Evolutionary conservation across 441 rosid genomes (phyloP).

Genomic region (Euphorbia schlechtendalii): DNA sequence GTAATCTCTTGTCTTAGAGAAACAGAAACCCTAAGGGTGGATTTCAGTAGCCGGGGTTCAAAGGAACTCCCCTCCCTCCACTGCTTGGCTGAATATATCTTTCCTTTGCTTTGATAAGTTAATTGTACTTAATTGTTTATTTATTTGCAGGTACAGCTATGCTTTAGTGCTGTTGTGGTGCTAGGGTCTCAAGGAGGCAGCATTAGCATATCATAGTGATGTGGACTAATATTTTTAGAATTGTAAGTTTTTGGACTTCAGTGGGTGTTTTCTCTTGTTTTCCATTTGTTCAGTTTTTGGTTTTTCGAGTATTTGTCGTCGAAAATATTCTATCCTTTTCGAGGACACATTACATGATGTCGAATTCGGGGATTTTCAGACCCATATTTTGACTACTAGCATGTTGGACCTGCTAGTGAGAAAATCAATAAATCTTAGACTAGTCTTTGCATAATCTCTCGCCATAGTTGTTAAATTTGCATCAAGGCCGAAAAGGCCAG

Average conservation of each 20-base stretch:
- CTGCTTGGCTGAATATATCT: too few relatives aligned
- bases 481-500: too few relatives aligned
- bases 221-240: constrained; percentile 97
- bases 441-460: background rate
- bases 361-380: background rate
- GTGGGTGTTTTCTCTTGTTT: background rate
- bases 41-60: too few relatives aligned
- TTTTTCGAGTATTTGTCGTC: background rate
- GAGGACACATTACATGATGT: background rate
- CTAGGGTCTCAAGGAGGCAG: constrained; percentile 10
- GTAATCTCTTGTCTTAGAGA: too few relatives aligned
- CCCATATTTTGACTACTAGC: background rate
- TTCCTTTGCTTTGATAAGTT: background rate
- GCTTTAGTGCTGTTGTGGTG: constrained; percentile 6
- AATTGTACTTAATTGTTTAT: background rate
- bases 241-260: constrained; percentile 40
- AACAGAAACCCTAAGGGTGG: too few relatives aligned
- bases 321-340: background rate
- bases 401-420: background rate
- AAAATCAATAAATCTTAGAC: background rate
- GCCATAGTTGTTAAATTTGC: background rate
- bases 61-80: too few relatives aligned
- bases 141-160: constrained; percentile 9
- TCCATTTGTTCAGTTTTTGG: background rate
- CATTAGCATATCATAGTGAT: constrained; percentile 35